Base-by-base conservation (phyloP, 179 eudicot species). In the Camellia oleifera region DNA sequence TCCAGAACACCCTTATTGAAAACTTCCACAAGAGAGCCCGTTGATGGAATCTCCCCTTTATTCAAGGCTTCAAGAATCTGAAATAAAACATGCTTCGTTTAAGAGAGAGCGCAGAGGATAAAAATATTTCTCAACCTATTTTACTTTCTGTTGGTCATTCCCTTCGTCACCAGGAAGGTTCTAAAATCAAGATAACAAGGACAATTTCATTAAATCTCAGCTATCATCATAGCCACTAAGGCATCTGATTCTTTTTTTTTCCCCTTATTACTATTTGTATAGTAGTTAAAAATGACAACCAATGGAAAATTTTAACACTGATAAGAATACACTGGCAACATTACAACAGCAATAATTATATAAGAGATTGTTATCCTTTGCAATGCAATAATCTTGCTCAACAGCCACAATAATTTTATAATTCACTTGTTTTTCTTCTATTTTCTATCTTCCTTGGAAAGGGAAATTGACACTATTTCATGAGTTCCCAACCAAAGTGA, bases 41-140 rank as follows among this genome's bases (percentile, higher is more conserved):
- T 91, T 18, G 99, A 89, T 53, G 99, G 98, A 77, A 96, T 96
- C 85, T 96, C 99, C 82, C 99, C 99, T 88, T 96, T 94, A 79
- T 96, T 96, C 84, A 96, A 86, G 82, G 99, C 99, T 83, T 92
- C 99, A 77, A 96, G 92, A 74, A 96, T 96, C 99, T 96, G 88
- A 84, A 82, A 86, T 20, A 60, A n/a, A 74, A 83, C 45, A 69
- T 18, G 32, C 45, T 20, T 11, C 5, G 9, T 15, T 61, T 12
- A 61, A 71, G 67, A 32, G 56, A 60, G 54, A 14, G 74, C 18
- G 10, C 40, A 62, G 3, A 48, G 11, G 40, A 50, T 14, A 71
- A 48, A 17, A 9, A 17, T n/a, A 13, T 0, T 69, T 48, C 4
- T 12, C 61, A 69, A 53, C 13, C 4, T 3, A 50, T n/a, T 42